Base-by-base conservation (phyloP, 805 yeast species). In the Suhomyces sp. region DNA sequence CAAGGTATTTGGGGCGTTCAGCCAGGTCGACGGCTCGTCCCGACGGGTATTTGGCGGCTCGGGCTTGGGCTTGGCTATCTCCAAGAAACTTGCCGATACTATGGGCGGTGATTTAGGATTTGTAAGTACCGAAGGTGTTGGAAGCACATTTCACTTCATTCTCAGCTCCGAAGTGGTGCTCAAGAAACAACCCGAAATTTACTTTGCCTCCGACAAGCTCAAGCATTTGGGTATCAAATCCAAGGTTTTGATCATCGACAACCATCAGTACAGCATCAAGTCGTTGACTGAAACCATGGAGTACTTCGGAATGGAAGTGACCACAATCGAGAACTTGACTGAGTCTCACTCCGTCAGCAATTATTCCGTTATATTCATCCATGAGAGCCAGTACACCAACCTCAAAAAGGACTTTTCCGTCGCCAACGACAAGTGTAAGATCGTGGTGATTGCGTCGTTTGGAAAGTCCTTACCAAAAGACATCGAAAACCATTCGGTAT, bases 21-120 rank as follows among this genome's bases (percentile, higher is more conserved):
- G 79, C 41, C 84, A 80, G 63, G 83, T 78, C n/a, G 84, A 80
- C 58, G 81, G 81, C 3, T 76, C 82, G 8, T 72, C 82, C 1
- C 66, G 79, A 51, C 60, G 84, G 53, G 75, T 67, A 9, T 76
- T 72, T 63, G 84, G 84, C 3, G 84, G 84, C 2, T 71, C 83
- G 0, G 83, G 83, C 0, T 61, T 78, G 8, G 83, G 83, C 0
- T 62, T 78, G 39, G 79, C 81, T 1, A 78, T 78, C 31, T 73
- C 78, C 29, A 76, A 75, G 59, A 76, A 76, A 57, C 66, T 78
- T 29, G 76, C 77, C 12, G 80, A 76, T 46, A 59, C 77, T 15
- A 78, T 78, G 82, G 76, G 76, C 15, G 84, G 84, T 1, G 63
- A 65, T 4, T 66, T 80, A 24, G 65, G 73, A 2, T 78, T 77